A percentile compares a stretch with the other conserved stretches of the same genome.
Evolutionary conservation across 345 rosid species (phyloP).

Genomic region (Brassica rapa): DNA sequence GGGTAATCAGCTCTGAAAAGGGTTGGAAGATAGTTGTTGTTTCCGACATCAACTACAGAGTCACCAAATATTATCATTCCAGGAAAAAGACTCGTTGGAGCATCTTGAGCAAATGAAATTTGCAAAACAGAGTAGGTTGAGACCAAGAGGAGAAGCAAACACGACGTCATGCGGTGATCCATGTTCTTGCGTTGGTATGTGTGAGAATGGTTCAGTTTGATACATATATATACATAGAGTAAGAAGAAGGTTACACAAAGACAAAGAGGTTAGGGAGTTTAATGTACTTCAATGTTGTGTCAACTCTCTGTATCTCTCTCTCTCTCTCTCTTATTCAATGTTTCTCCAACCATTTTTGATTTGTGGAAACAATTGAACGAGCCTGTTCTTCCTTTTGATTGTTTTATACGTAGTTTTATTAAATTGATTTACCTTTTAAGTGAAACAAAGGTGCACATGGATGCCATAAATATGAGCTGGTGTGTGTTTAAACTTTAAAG

Average conservation of each 20-base stretch:
- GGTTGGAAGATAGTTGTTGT: conserved; percentile 83
- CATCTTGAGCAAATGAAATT: conserved; percentile 41
- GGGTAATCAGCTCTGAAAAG: conserved; percentile 81
- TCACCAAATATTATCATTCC: conserved; percentile 82
- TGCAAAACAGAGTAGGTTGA: not conserved
- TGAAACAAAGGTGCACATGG: conserved; percentile 33
- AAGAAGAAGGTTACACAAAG: conserved; percentile 1
- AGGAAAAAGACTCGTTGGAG: conserved; percentile 58
- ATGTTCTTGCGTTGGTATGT: conserved; percentile 26
- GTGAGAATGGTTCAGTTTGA: conserved; percentile 26
- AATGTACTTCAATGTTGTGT: conserved; percentile 25
- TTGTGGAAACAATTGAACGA: conserved; percentile 26
- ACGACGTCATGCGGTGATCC: conserved; percentile 22
- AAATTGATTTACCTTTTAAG: conserved; percentile 8
- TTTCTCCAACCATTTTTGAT: conserved; percentile 24
- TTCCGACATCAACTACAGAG: conserved; percentile 90
- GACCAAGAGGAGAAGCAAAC: conserved; percentile 12
- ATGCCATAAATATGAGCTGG: conserved; percentile 31
- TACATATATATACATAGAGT: conserved; percentile 7
- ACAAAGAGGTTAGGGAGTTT: conserved; percentile 26
- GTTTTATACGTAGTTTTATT: not conserved
- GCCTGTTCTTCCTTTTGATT: conserved; percentile 17
- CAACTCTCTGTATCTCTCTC: conserved; percentile 14
- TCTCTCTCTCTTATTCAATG: conserved; percentile 32
- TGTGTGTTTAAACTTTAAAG: conserved; percentile 37